A percentile compares a stretch with the other conserved stretches of the same genome.
These are phyloP conservation scores for Sphagnurus paluster DNA, from an alignment of 1,284 basidiomycete species.

Conservation along the genomic window DNA sequence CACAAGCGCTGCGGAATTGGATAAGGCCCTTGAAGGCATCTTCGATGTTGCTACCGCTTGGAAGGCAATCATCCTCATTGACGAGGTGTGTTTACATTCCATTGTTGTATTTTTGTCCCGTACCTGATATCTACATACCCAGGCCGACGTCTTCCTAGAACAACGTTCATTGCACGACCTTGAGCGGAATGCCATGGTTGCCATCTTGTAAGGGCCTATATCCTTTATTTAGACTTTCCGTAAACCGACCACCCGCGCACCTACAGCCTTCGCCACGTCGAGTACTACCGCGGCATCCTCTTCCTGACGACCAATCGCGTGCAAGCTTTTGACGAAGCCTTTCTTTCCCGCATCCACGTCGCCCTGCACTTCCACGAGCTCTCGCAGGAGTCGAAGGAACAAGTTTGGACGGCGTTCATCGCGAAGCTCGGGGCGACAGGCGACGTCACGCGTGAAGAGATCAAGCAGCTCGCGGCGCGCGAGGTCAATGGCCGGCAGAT, in stretches of 20 bases:
- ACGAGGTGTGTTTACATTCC: conserved; percentile 38
- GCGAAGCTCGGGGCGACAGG: conserved; percentile 41
- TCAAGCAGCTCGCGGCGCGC: conserved; percentile 44
- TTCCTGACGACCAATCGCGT: conserved; percentile 71
- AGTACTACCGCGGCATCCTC: conserved; percentile 55
- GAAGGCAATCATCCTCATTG: conserved; percentile 65
- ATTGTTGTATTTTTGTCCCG: not conserved
- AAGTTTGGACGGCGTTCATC: conserved; percentile 61
- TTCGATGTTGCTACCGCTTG: conserved; percentile 58
- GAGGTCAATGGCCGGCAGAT: conserved; percentile 63
- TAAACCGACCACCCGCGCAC: too few relatives aligned
- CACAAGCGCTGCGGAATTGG: conserved; percentile 44
- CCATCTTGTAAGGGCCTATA: conserved; percentile 49
- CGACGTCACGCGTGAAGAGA: conserved; percentile 38
- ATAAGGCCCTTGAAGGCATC: conserved; percentile 41
- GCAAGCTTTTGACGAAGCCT: conserved; percentile 64
- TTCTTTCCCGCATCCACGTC: conserved; percentile 68
- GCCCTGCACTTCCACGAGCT: conserved; percentile 61
- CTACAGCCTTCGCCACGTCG: conserved; percentile 32
- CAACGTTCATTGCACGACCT: conserved; percentile 61
- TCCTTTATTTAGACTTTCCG: not conserved
- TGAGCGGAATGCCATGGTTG: conserved; percentile 64
- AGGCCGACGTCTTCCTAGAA: conserved; percentile 63
- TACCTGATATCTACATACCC: not conserved
- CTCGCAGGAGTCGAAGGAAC: conserved; percentile 42